Base-by-base conservation (phyloP, 768 basidiomycete genomes). In the Crassisporium funariophilum region DNA sequence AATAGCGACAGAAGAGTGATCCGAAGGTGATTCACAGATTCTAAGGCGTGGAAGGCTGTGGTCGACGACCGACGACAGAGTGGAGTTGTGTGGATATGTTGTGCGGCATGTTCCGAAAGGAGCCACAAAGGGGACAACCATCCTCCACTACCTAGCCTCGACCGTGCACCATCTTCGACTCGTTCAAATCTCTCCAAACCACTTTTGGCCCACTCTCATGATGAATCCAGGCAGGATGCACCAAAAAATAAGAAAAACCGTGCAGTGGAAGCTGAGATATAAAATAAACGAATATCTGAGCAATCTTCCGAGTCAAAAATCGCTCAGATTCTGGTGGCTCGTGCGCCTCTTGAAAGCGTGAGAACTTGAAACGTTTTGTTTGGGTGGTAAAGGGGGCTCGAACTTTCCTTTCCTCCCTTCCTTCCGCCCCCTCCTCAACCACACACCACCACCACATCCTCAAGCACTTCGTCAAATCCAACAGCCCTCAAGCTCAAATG, bases 241-340 rank as follows among this genome's bases (percentile, higher is more conserved):
- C 23, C 15, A 62, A 59, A 53, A 65, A 59, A 49, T 27, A 55
- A 25, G 41, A 22, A 20, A 49, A 60, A 58, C 35, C 43, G 40
- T 2, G 20, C 4, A 43, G 19, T 44, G 38, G 47, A 55, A 52
- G 46, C 41, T 35, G 41, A 41, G 37, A 57, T 55, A 66, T 63
- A 67, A 60, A 57, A 51, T 44, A 49, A 52, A 55, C 53, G 61
- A 62, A 64, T 61, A 62, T 64, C 62, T 59, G 46, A 41, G 44
- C 71, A 72, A 77, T 73, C 73, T 75, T 77, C 75, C 73, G 65
- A 73, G 71, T 62, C 64, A 60, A 59, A 74, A 74, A 70, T 65
- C 63, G 72, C 68, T 73, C 69, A 69, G 70, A 75, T 65, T 72
- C 57, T 60, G 60, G 58, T 74, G 75, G 74, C 72, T 72, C 71